Evolutionary conservation across 176 grass and related monocot genomes (phyloP).

Genomic region (Phoenix dactylifera): DNA sequence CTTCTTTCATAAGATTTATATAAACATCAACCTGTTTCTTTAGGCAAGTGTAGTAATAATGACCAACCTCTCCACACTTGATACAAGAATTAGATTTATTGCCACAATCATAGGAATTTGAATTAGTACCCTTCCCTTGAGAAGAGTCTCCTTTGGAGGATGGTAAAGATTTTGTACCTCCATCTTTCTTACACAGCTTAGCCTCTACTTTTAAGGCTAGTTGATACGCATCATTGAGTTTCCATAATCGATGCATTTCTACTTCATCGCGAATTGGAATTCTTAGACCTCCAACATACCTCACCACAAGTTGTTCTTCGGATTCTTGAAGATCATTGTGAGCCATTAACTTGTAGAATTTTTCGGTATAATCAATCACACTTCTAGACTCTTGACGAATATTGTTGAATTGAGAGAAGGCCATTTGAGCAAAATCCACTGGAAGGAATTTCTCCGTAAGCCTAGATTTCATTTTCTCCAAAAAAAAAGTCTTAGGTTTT

Average conservation of each 20-base stretch:
- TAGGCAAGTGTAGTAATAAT: too few relatives aligned
- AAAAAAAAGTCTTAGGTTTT: not conserved
- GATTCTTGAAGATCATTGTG: not conserved
- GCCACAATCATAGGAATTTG: too few relatives aligned
- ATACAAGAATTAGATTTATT: too few relatives aligned
- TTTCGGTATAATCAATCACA: too few relatives aligned
- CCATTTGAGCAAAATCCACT: not conserved
- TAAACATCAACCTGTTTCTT: too few relatives aligned
- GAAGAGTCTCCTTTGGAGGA: too few relatives aligned
- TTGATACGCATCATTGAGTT: not conserved
- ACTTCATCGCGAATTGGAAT: not conserved
- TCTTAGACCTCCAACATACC: not conserved
- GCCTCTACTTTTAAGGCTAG: not conserved
- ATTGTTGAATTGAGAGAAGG: not conserved
- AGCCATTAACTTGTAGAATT: too few relatives aligned
- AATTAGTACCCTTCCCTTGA: too few relatives aligned
- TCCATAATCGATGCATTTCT: not conserved
- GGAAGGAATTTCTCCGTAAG: not conserved
- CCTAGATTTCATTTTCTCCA: not conserved
- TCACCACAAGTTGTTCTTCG: not conserved
- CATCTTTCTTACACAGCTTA: not conserved
- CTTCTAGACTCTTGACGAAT: too few relatives aligned
- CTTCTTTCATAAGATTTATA: too few relatives aligned
- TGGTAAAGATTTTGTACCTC: not conserved
- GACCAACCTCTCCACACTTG: too few relatives aligned